phyloP scores from a whole-genome alignment of 352 stramenopile species.

The Phytophthora megakarya region DNA sequence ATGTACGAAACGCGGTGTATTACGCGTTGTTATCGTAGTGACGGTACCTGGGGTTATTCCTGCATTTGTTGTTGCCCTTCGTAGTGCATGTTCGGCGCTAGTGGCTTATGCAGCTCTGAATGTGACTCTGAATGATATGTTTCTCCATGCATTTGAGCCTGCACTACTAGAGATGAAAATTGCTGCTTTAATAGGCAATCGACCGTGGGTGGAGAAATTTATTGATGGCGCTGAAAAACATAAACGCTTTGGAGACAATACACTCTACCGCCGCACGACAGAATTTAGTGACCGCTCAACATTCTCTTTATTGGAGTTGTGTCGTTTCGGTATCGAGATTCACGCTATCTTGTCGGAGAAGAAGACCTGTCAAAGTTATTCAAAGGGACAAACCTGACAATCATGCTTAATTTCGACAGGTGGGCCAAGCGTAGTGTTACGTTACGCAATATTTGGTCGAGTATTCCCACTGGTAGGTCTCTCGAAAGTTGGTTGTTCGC shows the following conservation, averaged over 20 bases:
- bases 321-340: too few species aligned
- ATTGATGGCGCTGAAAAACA: slow-evolving; percentile 1
- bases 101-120: slow-evolving; percentile 6
- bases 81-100: not conserved
- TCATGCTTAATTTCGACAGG: slow-evolving; percentile 50
- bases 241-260: slow-evolving; percentile 6
- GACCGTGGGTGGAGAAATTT: slow-evolving; percentile 7
- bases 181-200: not conserved
- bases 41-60: slow-evolving; percentile 8
- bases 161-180: not conserved
- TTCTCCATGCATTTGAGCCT: slow-evolving; percentile 12
- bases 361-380: too few species aligned
- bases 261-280: slow-evolving; percentile 11
- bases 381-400: slow-evolving; percentile 27
- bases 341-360: too few species aligned
- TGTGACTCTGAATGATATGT: slow-evolving; percentile 6
- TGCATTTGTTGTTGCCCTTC: not conserved
- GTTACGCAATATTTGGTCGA: too few species aligned
- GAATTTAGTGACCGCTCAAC: slow-evolving; percentile 13
- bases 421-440: slow-evolving; percentile 50
- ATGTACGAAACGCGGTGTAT: too few species aligned
- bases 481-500: slow-evolving; percentile 61
- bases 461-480: too few species aligned
- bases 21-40: not conserved
- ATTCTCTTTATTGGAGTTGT: slow-evolving; percentile 10